Base-by-base conservation (phyloP, 768 basidiomycete species). In the Tulasnella sp. region DNA sequence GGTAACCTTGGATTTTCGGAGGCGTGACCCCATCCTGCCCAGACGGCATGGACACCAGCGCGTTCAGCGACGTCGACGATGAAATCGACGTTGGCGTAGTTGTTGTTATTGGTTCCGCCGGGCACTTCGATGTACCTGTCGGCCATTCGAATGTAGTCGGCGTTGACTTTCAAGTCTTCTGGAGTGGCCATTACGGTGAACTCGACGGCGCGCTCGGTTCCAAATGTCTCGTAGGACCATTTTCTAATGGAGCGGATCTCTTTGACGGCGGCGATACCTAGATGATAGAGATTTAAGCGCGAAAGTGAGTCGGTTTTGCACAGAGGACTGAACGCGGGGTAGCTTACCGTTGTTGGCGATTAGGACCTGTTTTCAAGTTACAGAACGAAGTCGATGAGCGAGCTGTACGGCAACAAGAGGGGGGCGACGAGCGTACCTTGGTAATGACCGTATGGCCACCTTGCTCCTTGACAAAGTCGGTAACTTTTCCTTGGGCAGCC, bases 111-210 rank as follows among this genome's bases (percentile, higher is more conserved):
- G 22, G 91, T 88, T 74, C 97, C 97, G 74, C 97, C 97, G 22
- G 97, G 95, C 9, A 99, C 97, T 81, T 99, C 97, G 78, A 99
- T 91, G 79, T 97, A 98, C 77, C 95, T 90, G 80, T 99, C 97
- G 52, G 97, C 97, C 97, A 99, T 99, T 74, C 97, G 91, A 80
- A 99, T 99, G 81, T 99, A 99, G 78, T 99, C 97, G 37, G 97
- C 97, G 78, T 99, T 99, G 80, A 98, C 95, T 80, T 94, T 94
- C 75, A 98, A 84, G 82, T 98, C 96, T 80, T 99, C 97, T 29
- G 97, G 97, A 14, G 97, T 99, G 67, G 97, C 95, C 97, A 99
- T 98, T 74, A 98, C 97, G 42, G 95, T 96, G 84, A 99, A 98
- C 80, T 99, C 95, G 82, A 99, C 86, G 70, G 91, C 92, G 76